Base-by-base conservation (phyloP, 192 early-diverging fungal genomes). In the Coemansia sp. region DNA sequence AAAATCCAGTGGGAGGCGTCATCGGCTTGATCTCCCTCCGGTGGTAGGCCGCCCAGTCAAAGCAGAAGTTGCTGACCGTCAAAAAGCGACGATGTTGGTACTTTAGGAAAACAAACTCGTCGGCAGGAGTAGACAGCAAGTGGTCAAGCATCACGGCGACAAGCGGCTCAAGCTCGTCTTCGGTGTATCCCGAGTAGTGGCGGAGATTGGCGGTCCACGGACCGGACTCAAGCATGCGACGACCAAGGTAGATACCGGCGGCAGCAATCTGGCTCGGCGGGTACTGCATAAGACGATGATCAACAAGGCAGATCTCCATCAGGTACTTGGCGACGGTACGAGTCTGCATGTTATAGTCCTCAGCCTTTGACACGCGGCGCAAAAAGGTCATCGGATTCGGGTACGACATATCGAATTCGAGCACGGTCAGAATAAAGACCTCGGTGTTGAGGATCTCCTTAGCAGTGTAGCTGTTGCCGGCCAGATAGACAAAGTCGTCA, bases 281-380 rank as follows among this genome's bases (percentile, higher is more conserved):
- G 38, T 70, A 87, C 24, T 66, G 62, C 43, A 99, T 76, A 65
- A 97, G 92, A 27, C 87, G 84, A 69, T 95, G 89, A 76, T 98
- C 95, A 46, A 98, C 72, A 12, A 96, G 84, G 24, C 94, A 88
- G 13, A 99, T 89, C 81, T 99, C 97, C 94, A 98, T 93, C 50
- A 98, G 86, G 69, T 96, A 99, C 82, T 99, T 98, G 29, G 94
- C 96, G 18, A 98, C 74, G 1, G 93, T 95, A 52, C 97, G 90
- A 15, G 94, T 93, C 79, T 95, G 92, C 64, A 93, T 88, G 72
- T 97, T 91, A 81, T 95, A 97, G 67, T 90, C 74, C 69, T 97
- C 96, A 29, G 92, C 93, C 83, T 95, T 97, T 57, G 89, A 92
- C 66, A 88, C 88, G 13, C 97, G 90, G 27, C 97, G 89, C 65